Conservation (phyloP, 2,329 filamentous ascomycete species). For the Botryotinia narcissicola region DNA sequence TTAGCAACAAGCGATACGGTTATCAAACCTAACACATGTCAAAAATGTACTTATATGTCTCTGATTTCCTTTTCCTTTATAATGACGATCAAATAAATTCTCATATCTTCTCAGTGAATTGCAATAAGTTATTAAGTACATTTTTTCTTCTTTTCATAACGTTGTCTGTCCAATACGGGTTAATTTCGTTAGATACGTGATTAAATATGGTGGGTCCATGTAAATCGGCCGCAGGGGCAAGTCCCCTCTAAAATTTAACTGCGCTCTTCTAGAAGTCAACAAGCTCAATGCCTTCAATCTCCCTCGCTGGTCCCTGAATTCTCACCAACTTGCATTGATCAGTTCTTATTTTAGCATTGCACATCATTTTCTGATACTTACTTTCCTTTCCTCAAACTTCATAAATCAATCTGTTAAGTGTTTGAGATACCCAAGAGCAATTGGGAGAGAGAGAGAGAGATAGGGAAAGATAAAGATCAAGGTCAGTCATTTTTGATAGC, state of each 20-base stretch:
- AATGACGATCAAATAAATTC: not conserved
- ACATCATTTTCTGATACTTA: conserved; percentile 16
- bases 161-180: conserved; percentile 12
- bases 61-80: not conserved
- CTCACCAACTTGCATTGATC: conserved; percentile 14
- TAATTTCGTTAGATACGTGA: conserved; percentile 15
- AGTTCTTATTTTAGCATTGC: conserved; percentile 10
- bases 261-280: conserved; percentile 10
- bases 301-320: not conserved
- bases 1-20: not conserved
- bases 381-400: conserved; percentile 4
- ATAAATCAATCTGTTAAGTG: conserved; percentile 6
- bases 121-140: not conserved
- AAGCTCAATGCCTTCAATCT: conserved; percentile 20
- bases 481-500: conserved; percentile 13
- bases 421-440: conserved; percentile 1
- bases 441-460: not conserved
- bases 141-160: not conserved
- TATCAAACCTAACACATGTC: not conserved
- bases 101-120: not conserved
- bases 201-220: conserved; percentile 9
- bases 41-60: not conserved
- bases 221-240: conserved; percentile 20
- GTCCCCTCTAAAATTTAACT: conserved; percentile 21
- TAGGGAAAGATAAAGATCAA: conserved; percentile 6